phyloP scores from a whole-genome alignment of 2,329 filamentous ascomycete genomes.

The Paracamarosporium sp. region DNA sequence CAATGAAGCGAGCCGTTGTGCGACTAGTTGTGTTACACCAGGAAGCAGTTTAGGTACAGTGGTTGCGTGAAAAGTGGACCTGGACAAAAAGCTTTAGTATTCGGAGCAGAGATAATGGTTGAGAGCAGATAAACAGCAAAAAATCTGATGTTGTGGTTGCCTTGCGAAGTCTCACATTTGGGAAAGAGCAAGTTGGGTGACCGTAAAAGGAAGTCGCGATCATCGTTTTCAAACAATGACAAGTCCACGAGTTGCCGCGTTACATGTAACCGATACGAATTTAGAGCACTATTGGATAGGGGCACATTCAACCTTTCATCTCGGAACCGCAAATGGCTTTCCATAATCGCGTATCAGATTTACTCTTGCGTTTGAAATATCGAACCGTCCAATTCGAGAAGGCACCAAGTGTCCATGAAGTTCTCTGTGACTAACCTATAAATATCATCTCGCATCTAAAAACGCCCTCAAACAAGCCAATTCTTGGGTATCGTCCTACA shows the following conservation, averaged over 20 bases:
- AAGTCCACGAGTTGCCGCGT: neutral
- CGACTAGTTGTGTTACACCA: neutral
- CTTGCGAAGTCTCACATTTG: neutral
- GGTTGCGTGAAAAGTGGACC: neutral
- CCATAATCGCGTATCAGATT: too few species aligned
- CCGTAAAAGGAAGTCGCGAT: neutral
- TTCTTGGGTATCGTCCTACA: conserved; percentile 58
- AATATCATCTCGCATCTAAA: conserved; percentile 18
- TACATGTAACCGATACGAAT: neutral
- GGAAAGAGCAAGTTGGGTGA: conserved; percentile 4
- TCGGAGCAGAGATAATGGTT: neutral
- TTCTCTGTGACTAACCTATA: neutral
- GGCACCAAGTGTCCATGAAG: neutral
- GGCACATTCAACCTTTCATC: neutral
- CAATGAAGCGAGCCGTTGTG: neutral
- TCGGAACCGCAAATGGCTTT: too few species aligned
- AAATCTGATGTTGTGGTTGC: conserved; percentile 5
- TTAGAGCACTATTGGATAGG: neutral
- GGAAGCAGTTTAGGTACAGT: neutral
- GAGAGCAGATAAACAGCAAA: neutral
- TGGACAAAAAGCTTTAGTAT: neutral
- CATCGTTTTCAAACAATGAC: neutral
- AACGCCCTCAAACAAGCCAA: conserved; percentile 59
- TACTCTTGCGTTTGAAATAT: too few species aligned
- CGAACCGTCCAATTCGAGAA: too few species aligned